Conservation (phyloP, 2,329 filamentous ascomycete genomes). For the Sphaerulina vaccinii region DNA sequence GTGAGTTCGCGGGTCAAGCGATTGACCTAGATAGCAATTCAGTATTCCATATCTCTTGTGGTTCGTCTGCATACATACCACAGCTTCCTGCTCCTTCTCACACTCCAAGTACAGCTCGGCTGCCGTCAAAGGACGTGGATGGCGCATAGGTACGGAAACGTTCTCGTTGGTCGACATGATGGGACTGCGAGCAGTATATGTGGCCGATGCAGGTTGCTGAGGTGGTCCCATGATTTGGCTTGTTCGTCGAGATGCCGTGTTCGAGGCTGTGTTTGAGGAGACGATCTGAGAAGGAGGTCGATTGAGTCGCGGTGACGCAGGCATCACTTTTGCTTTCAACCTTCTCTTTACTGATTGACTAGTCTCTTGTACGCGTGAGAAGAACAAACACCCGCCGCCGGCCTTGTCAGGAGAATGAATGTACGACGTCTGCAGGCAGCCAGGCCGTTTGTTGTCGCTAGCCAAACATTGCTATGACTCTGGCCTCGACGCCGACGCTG, state of each 20-base stretch:
- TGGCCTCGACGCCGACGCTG: not conserved
- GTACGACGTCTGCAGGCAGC: conserved; percentile 41
- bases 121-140: conserved; percentile 82
- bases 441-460: conserved; percentile 47
- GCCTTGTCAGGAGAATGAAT: conserved; percentile 43
- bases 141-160: conserved; percentile 71
- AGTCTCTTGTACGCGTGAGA: conserved; percentile 25
- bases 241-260: conserved; percentile 23
- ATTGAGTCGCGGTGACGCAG: not conserved
- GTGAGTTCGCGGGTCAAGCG: conserved; percentile 86
- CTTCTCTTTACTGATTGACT: too few species aligned
- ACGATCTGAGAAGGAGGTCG: conserved; percentile 31
- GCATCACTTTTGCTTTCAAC: too few species aligned
- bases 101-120: conserved; percentile 85
- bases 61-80: conserved; percentile 56
- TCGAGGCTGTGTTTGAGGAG: conserved; percentile 18
- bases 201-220: conserved; percentile 28
- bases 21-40: conserved; percentile 65
- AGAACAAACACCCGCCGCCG: conserved; percentile 12
- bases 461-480: not conserved
- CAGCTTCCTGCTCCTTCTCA: conserved; percentile 92
- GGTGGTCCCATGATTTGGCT: conserved; percentile 29
- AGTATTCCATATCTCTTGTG: conserved; percentile 5
- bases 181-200: conserved; percentile 22
- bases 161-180: conserved; percentile 26